These are phyloP conservation scores for Wickerhamomyces xylosicus DNA, from an alignment of 805 yeast genomes.

Conservation along the genomic window DNA sequence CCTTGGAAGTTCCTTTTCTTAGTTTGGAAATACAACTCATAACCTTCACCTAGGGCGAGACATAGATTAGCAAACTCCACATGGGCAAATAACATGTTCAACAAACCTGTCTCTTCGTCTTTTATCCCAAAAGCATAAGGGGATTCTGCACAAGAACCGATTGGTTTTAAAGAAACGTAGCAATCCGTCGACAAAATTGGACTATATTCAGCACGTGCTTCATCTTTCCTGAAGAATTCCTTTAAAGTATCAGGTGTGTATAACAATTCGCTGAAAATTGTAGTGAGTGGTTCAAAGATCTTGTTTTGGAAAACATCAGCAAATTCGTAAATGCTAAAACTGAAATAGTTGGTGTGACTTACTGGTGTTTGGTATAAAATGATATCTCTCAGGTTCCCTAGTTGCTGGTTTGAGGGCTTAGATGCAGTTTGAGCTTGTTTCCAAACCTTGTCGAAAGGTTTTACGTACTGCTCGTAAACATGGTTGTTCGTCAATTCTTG, in stretches of 20 bases:
- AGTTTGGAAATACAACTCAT: conserved; percentile 16
- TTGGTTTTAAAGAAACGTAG: conserved; percentile 12
- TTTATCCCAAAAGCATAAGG: conserved; percentile 15
- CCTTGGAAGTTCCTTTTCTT: conserved; percentile 7
- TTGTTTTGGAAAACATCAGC: conserved; percentile 8
- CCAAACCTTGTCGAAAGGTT: conserved; percentile 8
- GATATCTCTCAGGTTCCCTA: conserved; percentile 6
- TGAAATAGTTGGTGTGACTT: conserved; percentile 7
- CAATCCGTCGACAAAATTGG: conserved; percentile 6
- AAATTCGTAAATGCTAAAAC: conserved; percentile 8
- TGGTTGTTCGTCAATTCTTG: conserved; percentile 11
- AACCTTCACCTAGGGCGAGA: conserved; percentile 18
- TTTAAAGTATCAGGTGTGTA: conserved; percentile 5
- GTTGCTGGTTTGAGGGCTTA: not conserved
- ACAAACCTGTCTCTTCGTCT: conserved; percentile 10
- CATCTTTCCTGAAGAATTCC: conserved; percentile 7
- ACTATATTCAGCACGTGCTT: conserved; percentile 8
- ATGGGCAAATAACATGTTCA: conserved; percentile 15
- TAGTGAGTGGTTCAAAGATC: conserved; percentile 4
- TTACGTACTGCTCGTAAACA: conserved; percentile 4
- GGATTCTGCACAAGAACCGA: conserved; percentile 16
- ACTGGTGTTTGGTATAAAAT: conserved; percentile 9
- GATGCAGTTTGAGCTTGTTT: not conserved
- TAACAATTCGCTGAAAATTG: conserved; percentile 5
- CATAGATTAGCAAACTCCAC: conserved; percentile 15